Percentiles rank a stretch among this genome's conserved stretches.
Conservation (phyloP, 441 rosid genomes). For the Corymbia calophylla region DNA sequence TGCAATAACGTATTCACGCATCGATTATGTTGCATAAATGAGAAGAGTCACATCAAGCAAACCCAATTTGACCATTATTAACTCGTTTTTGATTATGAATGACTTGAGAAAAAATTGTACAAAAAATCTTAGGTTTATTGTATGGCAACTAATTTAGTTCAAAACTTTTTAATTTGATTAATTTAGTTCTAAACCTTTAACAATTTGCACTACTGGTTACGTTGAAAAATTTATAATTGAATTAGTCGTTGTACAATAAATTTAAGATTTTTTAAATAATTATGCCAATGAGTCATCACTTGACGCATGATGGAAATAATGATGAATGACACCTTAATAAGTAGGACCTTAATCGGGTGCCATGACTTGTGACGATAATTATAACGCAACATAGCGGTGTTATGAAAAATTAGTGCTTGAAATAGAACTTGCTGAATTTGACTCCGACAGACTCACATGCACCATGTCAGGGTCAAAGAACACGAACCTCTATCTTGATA, state of each 20-base stretch:
- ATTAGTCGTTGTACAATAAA: fast-evolving
- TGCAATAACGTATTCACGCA: not conserved
- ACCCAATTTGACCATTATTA: not conserved
- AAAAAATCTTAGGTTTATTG: too few species aligned
- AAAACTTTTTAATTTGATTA: too few species aligned
- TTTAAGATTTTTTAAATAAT: fast-evolving
- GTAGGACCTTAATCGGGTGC: not conserved
- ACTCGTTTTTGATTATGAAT: not conserved
- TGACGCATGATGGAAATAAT: not conserved
- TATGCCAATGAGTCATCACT: not conserved
- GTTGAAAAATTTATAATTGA: too few species aligned
- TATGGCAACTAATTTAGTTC: fast-evolving
- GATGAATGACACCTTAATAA: not conserved
- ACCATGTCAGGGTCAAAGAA: not conserved
- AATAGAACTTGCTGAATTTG: not conserved
- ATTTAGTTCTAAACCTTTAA: too few species aligned
- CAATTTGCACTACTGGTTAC: fast-evolving
- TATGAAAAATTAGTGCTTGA: not conserved
- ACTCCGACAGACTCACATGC: not conserved
- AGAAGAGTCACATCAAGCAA: not conserved
- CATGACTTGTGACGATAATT: too few species aligned
- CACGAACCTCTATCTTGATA: not conserved
- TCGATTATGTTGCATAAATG: not conserved
- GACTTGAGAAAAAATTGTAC: not conserved
- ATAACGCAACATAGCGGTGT: not conserved